A percentile compares a stretch with the other conserved stretches of the same genome.
Conservation (phyloP, 768 basidiomycete genomes). For the Rhizopogon sp. region DNA sequence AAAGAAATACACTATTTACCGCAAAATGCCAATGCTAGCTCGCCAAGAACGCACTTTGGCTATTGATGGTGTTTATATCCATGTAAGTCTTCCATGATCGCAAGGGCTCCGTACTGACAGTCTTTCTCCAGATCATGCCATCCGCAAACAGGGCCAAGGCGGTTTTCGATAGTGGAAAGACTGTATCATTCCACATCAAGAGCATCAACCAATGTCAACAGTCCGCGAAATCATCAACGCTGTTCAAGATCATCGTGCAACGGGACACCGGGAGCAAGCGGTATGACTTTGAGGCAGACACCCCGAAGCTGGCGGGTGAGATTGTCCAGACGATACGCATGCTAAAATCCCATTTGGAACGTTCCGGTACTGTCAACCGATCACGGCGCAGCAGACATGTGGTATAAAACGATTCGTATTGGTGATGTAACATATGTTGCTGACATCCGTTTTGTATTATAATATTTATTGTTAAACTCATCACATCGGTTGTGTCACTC, state of each 20-base stretch:
- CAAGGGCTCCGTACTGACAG: background rate
- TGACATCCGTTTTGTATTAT: too few species aligned
- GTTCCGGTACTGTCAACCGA: conserved; percentile 58
- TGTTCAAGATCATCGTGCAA: conserved; percentile 87
- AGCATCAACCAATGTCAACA: conserved; percentile 82
- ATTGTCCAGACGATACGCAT: conserved; percentile 71
- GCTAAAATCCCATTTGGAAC: conserved; percentile 60
- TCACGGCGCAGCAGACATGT: conserved; percentile 60
- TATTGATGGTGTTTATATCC: conserved; percentile 92
- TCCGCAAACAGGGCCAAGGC: conserved; percentile 71
- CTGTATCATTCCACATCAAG: conserved; percentile 89
- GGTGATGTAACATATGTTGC: background rate
- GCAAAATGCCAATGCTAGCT: conserved; percentile 93
- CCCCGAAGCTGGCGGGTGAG: conserved; percentile 63
- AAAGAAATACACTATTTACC: conserved; percentile 87
- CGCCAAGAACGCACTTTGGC: conserved; percentile 89
- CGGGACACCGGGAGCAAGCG: conserved; percentile 75
- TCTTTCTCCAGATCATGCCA: conserved; percentile 71
- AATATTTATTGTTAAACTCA: too few species aligned
- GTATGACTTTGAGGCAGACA: conserved; percentile 97
- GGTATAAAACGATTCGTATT: conserved; percentile 22
- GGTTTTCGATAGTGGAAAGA: conserved; percentile 87
- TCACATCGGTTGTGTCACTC: too few species aligned
- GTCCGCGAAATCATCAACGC: conserved; percentile 69
- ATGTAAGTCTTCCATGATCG: conserved; percentile 40